These are phyloP conservation scores for Monilinia laxa DNA, from an alignment of 2,329 filamentous ascomycete genomes.

Conservation along the genomic window DNA sequence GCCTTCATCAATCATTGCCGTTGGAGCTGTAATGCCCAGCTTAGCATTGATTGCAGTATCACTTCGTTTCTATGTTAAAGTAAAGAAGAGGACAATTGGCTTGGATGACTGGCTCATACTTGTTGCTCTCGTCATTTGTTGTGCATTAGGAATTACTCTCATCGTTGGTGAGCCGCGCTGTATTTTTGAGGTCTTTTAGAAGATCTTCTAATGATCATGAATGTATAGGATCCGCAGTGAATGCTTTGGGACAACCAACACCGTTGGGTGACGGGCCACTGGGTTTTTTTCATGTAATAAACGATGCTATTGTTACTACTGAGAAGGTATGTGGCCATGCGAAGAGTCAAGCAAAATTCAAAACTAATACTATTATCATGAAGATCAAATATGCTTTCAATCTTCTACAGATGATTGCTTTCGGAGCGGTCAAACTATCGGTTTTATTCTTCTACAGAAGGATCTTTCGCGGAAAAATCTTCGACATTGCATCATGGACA, in stretches of 20 bases:
- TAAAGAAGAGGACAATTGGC: neutral
- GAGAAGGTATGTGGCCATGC: neutral
- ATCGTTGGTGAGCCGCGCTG: neutral
- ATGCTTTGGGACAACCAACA: neutral
- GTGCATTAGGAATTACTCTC: neutral
- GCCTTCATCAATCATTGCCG: neutral
- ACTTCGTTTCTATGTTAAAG: too few species aligned
- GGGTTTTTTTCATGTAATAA: neutral
- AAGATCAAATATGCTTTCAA: slow-evolving; percentile 6
- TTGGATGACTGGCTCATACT: neutral
- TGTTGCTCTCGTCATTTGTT: neutral
- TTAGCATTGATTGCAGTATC: neutral
- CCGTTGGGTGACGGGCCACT: neutral
- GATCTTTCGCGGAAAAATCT: neutral
- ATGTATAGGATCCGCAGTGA: neutral
- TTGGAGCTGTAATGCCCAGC: neutral
- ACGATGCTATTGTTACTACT: neutral
- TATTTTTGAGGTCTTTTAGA: neutral
- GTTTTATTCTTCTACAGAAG: slow-evolving; percentile 1
- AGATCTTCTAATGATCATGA: neutral
- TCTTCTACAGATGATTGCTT: neutral
- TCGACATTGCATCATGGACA: neutral
- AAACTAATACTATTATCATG: neutral
- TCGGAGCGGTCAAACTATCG: neutral
- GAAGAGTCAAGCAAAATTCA: too few species aligned